phyloP scores from a whole-genome alignment of 805 yeast species.

The Sugiyamaella valdiviana region DNA sequence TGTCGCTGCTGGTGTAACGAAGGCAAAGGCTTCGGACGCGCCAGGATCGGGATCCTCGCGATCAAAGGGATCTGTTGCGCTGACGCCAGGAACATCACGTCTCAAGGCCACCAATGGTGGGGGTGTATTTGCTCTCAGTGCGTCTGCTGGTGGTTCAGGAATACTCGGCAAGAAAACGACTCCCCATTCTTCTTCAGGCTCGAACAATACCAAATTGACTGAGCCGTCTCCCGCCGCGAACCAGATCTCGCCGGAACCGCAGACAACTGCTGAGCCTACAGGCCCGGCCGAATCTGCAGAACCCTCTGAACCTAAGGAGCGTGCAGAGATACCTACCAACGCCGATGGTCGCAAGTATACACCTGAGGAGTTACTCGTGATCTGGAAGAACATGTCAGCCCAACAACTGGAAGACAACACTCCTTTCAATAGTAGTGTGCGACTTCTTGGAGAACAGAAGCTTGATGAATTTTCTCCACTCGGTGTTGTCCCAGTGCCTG shows the following conservation, averaged over 20 bases:
- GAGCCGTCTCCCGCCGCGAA: background rate
- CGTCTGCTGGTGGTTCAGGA: background rate
- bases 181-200: background rate
- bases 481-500: background rate
- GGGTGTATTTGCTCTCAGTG: slow-evolving; percentile 2
- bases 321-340: slow-evolving; percentile 23
- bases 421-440: slow-evolving; percentile 19
- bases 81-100: slow-evolving; percentile 2
- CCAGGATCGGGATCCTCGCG: background rate
- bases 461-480: background rate
- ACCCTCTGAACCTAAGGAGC: background rate
- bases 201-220: background rate
- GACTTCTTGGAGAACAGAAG: background rate
- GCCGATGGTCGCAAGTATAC: slow-evolving; percentile 41
- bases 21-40: background rate
- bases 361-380: slow-evolving; percentile 47
- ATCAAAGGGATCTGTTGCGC: background rate
- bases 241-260: background rate
- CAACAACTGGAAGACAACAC: slow-evolving; percentile 17
- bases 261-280: background rate
- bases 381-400: slow-evolving; percentile 41
- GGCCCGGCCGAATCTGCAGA: slow-evolving; percentile 1
- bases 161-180: background rate
- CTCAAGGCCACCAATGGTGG: background rate
- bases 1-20: slow-evolving; percentile 18